Evolutionary conservation across 768 basidiomycete genomes (phyloP).

Genomic region (Aureoboletus auriporus): DNA sequence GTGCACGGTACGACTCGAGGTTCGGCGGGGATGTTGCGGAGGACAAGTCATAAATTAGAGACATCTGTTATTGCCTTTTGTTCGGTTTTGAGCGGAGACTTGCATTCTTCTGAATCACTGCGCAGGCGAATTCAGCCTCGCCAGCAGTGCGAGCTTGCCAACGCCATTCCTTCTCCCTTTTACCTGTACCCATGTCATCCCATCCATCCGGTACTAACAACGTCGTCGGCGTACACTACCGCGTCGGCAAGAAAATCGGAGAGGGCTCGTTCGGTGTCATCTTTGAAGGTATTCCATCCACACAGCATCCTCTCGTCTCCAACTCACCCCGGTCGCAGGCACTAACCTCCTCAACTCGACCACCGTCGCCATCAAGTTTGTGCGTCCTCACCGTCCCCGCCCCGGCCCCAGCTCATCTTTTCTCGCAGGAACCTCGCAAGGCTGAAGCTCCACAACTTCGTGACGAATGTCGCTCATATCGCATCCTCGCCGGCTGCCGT

Average conservation of each 20-base stretch:
- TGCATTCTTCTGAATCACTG: conserved; percentile 24
- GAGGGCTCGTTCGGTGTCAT: conserved; percentile 98
- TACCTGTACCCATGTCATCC: conserved; percentile 43
- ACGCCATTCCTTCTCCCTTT: conserved; percentile 7
- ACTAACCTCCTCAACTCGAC: conserved; percentile 98
- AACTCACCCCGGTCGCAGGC: conserved; percentile 43
- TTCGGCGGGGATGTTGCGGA: conserved; percentile 18
- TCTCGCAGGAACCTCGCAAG: conserved; percentile 73
- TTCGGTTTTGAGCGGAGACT: conserved; percentile 31
- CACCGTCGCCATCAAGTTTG: conserved; percentile 99
- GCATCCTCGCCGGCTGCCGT: conserved; percentile 88
- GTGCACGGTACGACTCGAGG: not conserved
- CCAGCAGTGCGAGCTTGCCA: conserved; percentile 11
- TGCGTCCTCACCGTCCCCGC: conserved; percentile 44
- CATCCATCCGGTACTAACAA: conserved; percentile 63
- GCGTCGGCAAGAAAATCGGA: conserved; percentile 98
- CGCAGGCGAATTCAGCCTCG: conserved; percentile 27
- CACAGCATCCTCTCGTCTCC: not conserved
- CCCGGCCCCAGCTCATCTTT: conserved; percentile 7
- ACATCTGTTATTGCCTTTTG: not conserved
- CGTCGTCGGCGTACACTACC: conserved; percentile 94
- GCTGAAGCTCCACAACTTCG: conserved; percentile 97
- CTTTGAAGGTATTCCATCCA: conserved; percentile 62
- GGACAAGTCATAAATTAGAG: conserved; percentile 1
- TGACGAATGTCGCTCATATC: conserved; percentile 97